A percentile compares a stretch with the other conserved stretches of the same genome.
Evolutionary conservation across 106 monocot genomes (phyloP).

Genomic region (Allium cepa): DNA sequence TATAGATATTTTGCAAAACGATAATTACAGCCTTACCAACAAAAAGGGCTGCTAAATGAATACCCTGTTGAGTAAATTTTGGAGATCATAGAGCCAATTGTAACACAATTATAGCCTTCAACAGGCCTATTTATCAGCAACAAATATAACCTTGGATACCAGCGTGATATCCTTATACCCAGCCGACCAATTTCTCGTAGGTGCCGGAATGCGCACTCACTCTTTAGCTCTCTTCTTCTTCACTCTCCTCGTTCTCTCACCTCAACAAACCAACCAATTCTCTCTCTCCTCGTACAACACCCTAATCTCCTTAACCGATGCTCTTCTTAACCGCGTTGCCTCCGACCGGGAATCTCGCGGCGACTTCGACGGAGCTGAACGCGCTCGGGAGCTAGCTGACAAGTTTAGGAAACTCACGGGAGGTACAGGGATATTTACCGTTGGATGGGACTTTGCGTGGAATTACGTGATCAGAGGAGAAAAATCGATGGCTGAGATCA

Average conservation of each 20-base stretch:
- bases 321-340: slow-evolving; percentile 75
- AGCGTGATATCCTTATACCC: too few relatives aligned
- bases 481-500: slow-evolving; percentile 19
- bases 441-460: slow-evolving; percentile 68
- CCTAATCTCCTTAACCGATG: slow-evolving; percentile 67
- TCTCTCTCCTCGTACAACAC: slow-evolving; percentile 26
- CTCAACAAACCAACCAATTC: not conserved
- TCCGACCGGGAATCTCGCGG: slow-evolving; percentile 43
- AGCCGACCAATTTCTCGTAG: too few relatives aligned
- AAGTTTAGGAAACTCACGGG: slow-evolving; percentile 22
- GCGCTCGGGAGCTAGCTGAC: slow-evolving; percentile 40
- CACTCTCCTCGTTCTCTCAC: slow-evolving; percentile 26
- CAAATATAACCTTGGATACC: too few relatives aligned
- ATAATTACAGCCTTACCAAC: too few relatives aligned
- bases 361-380: slow-evolving; percentile 47
- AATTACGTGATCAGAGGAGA: slow-evolving; percentile 60
- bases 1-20: too few relatives aligned
- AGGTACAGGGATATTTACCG: slow-evolving; percentile 33
- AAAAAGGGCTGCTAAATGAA: too few relatives aligned
- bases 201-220: slow-evolving; percentile 1
- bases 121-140: too few relatives aligned
- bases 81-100: too few relatives aligned
- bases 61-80: too few relatives aligned
- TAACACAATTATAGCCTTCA: too few relatives aligned
- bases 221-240: slow-evolving; percentile 26